Evolutionary conservation across 768 basidiomycete species (phyloP).

Genomic region (Suillus variegatus): DNA sequence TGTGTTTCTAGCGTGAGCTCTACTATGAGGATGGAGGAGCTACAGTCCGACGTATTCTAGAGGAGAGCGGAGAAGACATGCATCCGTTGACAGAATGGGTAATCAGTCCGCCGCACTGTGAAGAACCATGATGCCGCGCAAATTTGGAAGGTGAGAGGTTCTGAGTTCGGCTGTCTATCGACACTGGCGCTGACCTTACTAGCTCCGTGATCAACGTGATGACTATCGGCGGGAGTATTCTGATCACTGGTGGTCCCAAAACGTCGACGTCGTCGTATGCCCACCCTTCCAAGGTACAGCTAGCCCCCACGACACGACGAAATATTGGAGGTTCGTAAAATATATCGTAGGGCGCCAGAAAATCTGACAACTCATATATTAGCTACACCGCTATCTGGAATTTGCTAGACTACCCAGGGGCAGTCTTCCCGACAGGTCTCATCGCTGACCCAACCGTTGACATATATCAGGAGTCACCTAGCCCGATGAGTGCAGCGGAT

Average conservation of each 20-base stretch:
- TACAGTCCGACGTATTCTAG: conserved; percentile 21
- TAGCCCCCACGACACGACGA: conserved; percentile 36
- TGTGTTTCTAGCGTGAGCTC: conserved; percentile 30
- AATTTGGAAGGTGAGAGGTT: conserved; percentile 31
- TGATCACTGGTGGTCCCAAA: conserved; percentile 39
- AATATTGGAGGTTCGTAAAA: conserved; percentile 33
- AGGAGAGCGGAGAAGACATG: conserved; percentile 35
- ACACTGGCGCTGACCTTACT: conserved; percentile 17
- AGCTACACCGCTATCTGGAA: conserved; percentile 47
- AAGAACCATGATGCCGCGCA: conserved; percentile 25
- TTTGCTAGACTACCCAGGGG: conserved; percentile 44
- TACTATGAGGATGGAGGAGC: conserved; percentile 43
- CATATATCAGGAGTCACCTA: conserved; percentile 9
- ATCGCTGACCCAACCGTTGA: conserved; percentile 28
- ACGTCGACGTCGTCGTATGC: conserved; percentile 41
- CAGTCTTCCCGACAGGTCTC: conserved; percentile 45
- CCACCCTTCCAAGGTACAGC: conserved; percentile 40
- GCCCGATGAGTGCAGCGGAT: conserved; percentile 22
- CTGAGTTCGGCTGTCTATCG: conserved; percentile 13
- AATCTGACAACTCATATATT: conserved; percentile 33
- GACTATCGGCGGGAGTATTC: conserved; percentile 35
- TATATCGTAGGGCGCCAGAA: conserved; percentile 28
- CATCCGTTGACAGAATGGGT: conserved; percentile 40
- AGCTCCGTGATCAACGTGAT: conserved; percentile 36
- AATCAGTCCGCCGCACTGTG: conserved; percentile 26